Evolutionary conservation across 1,284 basidiomycete genomes (phyloP), one percentile per base, ranked within the genome.

Genomic region (Sporisorium iseilematis-ciliati): DNA sequence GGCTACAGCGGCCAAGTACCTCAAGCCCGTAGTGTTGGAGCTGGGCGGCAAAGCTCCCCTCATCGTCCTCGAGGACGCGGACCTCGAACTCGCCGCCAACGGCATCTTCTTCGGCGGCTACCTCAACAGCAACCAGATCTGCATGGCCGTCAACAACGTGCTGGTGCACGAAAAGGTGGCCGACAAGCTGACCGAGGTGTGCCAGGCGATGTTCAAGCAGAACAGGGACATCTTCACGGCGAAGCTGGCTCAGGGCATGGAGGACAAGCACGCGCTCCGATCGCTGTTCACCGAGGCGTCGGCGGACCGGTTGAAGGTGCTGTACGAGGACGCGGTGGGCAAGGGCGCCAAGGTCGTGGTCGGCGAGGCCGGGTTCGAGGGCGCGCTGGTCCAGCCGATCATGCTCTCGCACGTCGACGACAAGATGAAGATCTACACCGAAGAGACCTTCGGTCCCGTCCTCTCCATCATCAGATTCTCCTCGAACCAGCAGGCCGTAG

Each of bases 381-480:
- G 87, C 2, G 84, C 88, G 0, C 78, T 90, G 3, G 86, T 91
- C 20, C 87, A 89, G 75, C 90, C 90, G 26, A 89, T 90, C 79
- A 71, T 91, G 12, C 71, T 91, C 10, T 82, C 79, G 8, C 88
- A 87, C 16, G 88, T 89, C 21, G 88, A 86, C 49, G 85, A 87
- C 1, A 87, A 88, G 1, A 90, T 90, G 88, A 51, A 57, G 26
- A 74, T 81, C 56, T 79, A 69, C 57, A 55, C 48, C 1, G 75
- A 79, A 41, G 79, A 94, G 90, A 94, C 94, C 54, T 94, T 94
- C 85, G 93, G 93, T 0, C 93, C 93, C 14, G 93, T 95, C 3
- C 88, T 94, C 23, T 88, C 89, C 23, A 89, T 94, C 41, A 91
- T 91, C 43, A 89, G 87, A 66, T 96, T 96, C 87, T 89, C 89